Evolutionary conservation across 192 early-diverging fungal species (phyloP), one percentile per base, ranked within the genome.

Genomic region (Coemansia sp.): DNA sequence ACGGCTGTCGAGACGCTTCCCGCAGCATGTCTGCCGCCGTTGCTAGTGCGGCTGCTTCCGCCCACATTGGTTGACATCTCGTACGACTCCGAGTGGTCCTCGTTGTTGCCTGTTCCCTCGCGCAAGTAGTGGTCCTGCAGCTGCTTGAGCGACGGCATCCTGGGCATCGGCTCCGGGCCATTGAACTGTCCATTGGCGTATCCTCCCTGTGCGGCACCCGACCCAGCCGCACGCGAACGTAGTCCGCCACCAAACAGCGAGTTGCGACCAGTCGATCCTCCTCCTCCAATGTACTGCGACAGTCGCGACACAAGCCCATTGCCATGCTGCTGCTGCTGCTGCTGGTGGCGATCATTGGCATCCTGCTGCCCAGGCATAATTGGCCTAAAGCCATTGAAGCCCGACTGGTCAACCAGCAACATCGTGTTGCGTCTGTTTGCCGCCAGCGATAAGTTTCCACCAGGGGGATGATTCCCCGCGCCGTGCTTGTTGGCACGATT

Each of bases 81-180:
- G 60, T 75, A 75, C 61, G 65, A 64, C 19, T 75, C 73, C 15
- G 50, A 52, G n/a, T 65, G 47, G 12, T 19, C 54, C 0, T n/a
- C 42, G n/a, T 66, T 62, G 9, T 56, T 67, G 37, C 53, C 32
- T 44, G 52, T 61, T 41, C 71, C 78, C 56, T 70, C 60, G 23
- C 69, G 72, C 73, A 81, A 38, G 64, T 81, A 81, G 50, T 81
- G 61, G 47, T 81, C 70, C 74, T 81, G 79, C 13, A 81, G 64
- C 74, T 81, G 79, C 70, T 76, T 81, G 9, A 81, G 70, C 64
- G 79, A 72, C 45, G 79, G 79, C 67, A 81, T 71, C 21, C 67
- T 67, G 13, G 74, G 45, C 43, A 45, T 61, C 7, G 45, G 16
- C 19, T 63, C 60, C 13, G 44, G 45, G 23, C 63, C 56, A 13